Conservation (phyloP, 2,329 filamentous ascomycete genomes). For the Exophiala calicioides region DNA sequence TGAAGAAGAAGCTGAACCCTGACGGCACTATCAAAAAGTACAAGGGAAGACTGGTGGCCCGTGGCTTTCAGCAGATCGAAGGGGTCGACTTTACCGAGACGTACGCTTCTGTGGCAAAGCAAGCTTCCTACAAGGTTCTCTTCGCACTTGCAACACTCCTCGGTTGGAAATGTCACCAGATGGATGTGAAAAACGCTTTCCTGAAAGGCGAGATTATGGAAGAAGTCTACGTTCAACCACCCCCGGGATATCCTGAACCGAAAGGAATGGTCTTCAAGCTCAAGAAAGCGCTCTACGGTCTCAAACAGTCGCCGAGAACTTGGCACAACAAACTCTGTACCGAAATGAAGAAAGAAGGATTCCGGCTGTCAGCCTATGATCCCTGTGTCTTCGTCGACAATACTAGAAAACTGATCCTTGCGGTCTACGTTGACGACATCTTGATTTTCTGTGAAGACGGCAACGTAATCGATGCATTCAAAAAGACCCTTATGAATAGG, state of each 20-base stretch:
- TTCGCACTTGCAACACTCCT: slow-evolving; percentile 17
- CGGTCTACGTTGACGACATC: slow-evolving; percentile 20
- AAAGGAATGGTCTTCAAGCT: slow-evolving; percentile 9
- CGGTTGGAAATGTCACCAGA: slow-evolving; percentile 13
- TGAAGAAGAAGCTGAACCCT: slow-evolving; percentile 23
- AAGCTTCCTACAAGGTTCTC: slow-evolving; percentile 9
- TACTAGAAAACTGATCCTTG: slow-evolving; percentile 13
- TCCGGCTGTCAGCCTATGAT: slow-evolving; percentile 8
- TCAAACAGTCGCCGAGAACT: slow-evolving; percentile 23
- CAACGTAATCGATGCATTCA: slow-evolving; percentile 7
- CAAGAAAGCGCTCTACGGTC: slow-evolving; percentile 26
- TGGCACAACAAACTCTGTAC: slow-evolving; percentile 17
- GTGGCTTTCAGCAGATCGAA: slow-evolving; percentile 29
- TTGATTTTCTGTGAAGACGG: slow-evolving; percentile 9
- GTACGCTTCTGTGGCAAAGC: slow-evolving; percentile 29
- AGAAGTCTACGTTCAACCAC: slow-evolving; percentile 24
- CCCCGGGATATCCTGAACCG: slow-evolving; percentile 10
- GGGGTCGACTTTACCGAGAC: slow-evolving; percentile 33
- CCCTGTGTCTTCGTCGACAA: slow-evolving; percentile 20
- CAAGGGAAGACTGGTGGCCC: slow-evolving; percentile 31
- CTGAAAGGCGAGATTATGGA: slow-evolving; percentile 21
- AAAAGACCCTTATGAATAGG: slow-evolving; percentile 1
- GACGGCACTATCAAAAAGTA: slow-evolving; percentile 21
- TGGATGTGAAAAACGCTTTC: slow-evolving; percentile 31
- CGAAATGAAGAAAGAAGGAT: slow-evolving; percentile 7